These are phyloP conservation scores for Thermothelomyces thermophilus DNA, from an alignment of 2,329 filamentous ascomycete species.

Conservation along the genomic window DNA sequence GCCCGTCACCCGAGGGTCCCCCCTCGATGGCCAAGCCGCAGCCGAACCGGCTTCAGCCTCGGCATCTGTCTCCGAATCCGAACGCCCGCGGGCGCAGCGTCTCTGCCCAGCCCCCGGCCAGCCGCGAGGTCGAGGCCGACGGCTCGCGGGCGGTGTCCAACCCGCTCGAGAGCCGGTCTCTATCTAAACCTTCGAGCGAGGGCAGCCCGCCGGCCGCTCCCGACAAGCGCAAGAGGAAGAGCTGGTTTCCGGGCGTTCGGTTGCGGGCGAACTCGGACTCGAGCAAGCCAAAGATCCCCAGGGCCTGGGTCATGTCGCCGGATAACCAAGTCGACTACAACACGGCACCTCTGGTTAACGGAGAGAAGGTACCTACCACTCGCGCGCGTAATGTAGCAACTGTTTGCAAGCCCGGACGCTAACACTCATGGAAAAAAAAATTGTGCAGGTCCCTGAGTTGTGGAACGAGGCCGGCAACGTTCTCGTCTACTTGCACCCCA, in stretches of 20 bases:
- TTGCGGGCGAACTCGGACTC: conserved; percentile 45
- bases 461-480: conserved; percentile 57
- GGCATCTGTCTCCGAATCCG: conserved; percentile 8
- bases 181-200: conserved; percentile 31
- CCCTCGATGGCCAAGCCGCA: conserved; percentile 16
- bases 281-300: conserved; percentile 20
- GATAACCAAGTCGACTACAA: conserved; percentile 51
- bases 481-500: conserved; percentile 51
- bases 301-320: conserved; percentile 51
- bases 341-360: conserved; percentile 42
- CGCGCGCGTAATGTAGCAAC: not conserved
- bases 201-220: conserved; percentile 38
- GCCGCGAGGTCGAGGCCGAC: conserved; percentile 27
- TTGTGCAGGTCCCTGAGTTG: conserved; percentile 52
- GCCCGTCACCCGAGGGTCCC: conserved; percentile 12
- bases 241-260: conserved; percentile 47
- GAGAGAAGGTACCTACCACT: conserved; percentile 43
- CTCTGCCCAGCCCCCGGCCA: conserved; percentile 40
- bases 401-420: conserved; percentile 7
- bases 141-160: conserved; percentile 28
- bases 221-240: conserved; percentile 41
- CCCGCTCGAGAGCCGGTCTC: conserved; percentile 28
- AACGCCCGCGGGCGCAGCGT: conserved; percentile 38
- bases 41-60: conserved; percentile 17
- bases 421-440: not conserved